Base-by-base conservation (phyloP, 345 rosid genomes). In the Salix arbutifolia region DNA sequence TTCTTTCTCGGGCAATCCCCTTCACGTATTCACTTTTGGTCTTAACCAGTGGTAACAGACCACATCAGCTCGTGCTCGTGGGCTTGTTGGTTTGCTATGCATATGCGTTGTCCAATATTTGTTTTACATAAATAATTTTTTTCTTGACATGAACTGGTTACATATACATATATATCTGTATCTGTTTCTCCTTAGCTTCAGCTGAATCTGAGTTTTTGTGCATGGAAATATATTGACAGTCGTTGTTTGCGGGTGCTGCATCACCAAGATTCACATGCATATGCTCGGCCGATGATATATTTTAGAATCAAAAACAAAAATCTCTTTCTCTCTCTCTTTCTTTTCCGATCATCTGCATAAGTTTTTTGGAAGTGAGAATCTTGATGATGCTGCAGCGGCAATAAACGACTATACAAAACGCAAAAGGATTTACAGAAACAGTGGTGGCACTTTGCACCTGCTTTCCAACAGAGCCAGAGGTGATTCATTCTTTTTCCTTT, bases 331-430 rank as follows among this genome's bases (percentile, higher is more conserved):
- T 31, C 33, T 31, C 33, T 31, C 35, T 33, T 33, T 33, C 35
- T 33, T 33, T 18, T 74, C 75, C 67, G n/a, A 35, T 25, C 28
- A 65, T 52, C 48, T 48, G 66, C 79, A 64, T 66, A 66, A 77
- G 74, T 73, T 82, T 30, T 83, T 83, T 82, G 83, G 74, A 69
- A 79, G 69, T 94, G 98, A 90, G 98, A 94, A 94, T 94, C 98
- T 90, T 94, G 98, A 94, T 94, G 98, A 94, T 94, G 98, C 95
- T 94, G 98, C 98, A 92, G 91, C 97, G 74, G 92, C 95, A 91
- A 91, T 84, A 83, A 73, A 90, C 84, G 90, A 74, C 93, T 89
- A 74, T 73, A 69, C 64, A 21, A 21, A 60, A 53, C 30, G 5
- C 46, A 31, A 3, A 35, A 21, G 42, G 73, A 38, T 26, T 25